Evolutionary conservation across 1,284 basidiomycete species (phyloP), one percentile per base, ranked within the genome.

Genomic region (Puccinia novopanici): DNA sequence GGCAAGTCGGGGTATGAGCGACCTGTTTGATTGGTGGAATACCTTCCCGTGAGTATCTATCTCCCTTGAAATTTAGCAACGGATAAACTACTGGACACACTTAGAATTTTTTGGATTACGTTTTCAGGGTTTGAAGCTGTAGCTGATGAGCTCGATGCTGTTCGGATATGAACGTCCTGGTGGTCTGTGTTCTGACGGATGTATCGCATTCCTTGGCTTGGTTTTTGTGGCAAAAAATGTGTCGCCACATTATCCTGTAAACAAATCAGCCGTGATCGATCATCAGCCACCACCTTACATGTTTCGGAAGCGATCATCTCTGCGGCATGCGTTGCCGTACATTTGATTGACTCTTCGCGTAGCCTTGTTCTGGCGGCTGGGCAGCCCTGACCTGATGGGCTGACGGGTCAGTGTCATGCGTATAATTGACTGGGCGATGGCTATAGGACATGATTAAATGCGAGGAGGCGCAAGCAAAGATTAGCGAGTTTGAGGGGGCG

Each of bases 131-230:
- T 0, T 67, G 40, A 67, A 67, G n/a, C 63, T 22, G 37, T 22
- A 13, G 19, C 42, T 67, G 63, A 67, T 27, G 42, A 27, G 63
- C 63, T 67, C 15, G 63, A 67, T 10, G 63, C 63, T 48, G 42
- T 48, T 24, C 63, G 63, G 40, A 67, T 48, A 27, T 48, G 63
- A 0, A 40, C 42, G n/a, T 42, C 63, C 37, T 67, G 42, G 15
- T 19, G n/a, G n/a, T 22, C 42, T 27, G 22, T 24, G 12, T 67
- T 67, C 3, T 48, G n/a, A 67, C 48, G 15, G n/a, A 10, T 67
- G 22, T 6, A 22, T 2, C 22, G 40, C 63, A 40, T 48, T 10
- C 24, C 10, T 45, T 45, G 63, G 24, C 42, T 48, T 15, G 63
- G n/a, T n/a, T 42, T 40, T 22, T 34, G 59, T 34, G 37, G 37